These are phyloP conservation scores for Trichomonascaceae sp. DNA, from an alignment of 1,139 yeast genomes.

Conservation along the genomic window DNA sequence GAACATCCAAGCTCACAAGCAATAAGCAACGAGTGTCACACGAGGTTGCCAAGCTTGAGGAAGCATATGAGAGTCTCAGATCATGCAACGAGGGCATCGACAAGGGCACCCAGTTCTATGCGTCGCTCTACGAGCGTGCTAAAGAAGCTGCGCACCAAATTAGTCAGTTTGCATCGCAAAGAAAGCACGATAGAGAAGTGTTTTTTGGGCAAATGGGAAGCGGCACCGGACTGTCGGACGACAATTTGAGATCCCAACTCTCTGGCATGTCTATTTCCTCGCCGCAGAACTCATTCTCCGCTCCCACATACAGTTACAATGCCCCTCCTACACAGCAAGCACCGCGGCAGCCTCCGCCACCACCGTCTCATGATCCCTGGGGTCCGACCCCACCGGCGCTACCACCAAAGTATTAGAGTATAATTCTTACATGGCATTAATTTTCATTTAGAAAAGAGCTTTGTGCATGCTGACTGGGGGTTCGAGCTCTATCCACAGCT, in stretches of 20 bases:
- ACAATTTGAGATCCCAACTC: conserved; percentile 15
- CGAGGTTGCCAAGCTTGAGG: conserved; percentile 36
- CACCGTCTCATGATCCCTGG: too few relatives aligned
- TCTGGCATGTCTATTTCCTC: conserved; percentile 15
- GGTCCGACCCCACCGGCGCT: too few relatives aligned
- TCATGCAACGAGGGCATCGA: conserved; percentile 44
- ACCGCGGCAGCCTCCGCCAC: too few relatives aligned
- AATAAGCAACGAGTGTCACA: conserved; percentile 27
- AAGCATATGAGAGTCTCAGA: conserved; percentile 36
- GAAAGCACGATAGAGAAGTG: conserved; percentile 25
- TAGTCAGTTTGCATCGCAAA: conserved; percentile 24
- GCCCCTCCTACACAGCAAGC: too few relatives aligned
- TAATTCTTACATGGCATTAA: too few relatives aligned
- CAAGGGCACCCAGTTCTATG: conserved; percentile 54
- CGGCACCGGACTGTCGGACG: conserved; percentile 11
- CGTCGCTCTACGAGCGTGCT: conserved; percentile 37
- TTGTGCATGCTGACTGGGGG: conserved; percentile 15
- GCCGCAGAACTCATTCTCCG: too few relatives aligned
- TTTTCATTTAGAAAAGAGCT: too few relatives aligned
- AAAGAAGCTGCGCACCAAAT: conserved; percentile 28
- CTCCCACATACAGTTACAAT: too few relatives aligned
- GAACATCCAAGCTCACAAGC: conserved; percentile 27
- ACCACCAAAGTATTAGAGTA: too few relatives aligned
- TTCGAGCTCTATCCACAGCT: conserved; percentile 57
- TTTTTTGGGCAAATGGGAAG: too few relatives aligned